Evolutionary conservation across 345 rosid genomes (phyloP).

Genomic region (Abelmoschus esculentus): DNA sequence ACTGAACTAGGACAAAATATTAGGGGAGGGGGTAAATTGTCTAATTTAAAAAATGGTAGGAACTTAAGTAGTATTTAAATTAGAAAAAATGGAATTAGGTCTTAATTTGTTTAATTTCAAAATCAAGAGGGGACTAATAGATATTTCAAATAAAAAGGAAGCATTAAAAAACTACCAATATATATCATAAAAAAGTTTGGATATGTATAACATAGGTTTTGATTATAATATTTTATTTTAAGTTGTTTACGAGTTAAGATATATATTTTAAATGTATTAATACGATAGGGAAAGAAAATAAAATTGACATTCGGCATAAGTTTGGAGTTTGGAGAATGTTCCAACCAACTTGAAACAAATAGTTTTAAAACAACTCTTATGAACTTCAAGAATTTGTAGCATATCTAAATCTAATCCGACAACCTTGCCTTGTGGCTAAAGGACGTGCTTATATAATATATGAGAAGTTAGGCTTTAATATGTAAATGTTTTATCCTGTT

Average conservation of each 20-base stretch:
- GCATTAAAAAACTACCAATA: too few species aligned
- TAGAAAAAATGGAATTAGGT: too few species aligned
- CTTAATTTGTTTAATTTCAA: too few species aligned
- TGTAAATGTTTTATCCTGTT: background rate
- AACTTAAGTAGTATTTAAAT: too few species aligned
- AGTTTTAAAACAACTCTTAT: background rate
- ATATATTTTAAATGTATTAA: too few species aligned
- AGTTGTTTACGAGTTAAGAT: background rate
- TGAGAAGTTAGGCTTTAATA: background rate
- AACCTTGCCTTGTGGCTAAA: conserved; percentile 12
- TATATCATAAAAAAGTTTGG: too few species aligned
- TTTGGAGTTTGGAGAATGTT: background rate
- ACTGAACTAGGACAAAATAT: too few species aligned
- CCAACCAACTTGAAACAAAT: background rate
- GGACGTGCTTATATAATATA: background rate
- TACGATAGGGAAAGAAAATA: too few species aligned
- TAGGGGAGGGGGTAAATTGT: too few species aligned
- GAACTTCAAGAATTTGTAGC: background rate
- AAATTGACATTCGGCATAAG: background rate
- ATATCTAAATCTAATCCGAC: conserved; percentile 5
- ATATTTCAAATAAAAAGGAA: too few species aligned
- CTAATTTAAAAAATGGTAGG: too few species aligned
- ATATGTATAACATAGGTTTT: background rate
- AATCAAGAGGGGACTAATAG: too few species aligned
- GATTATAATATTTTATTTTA: background rate